phyloP scores from a whole-genome alignment of 2,329 filamentous ascomycete species.

The Pseudofabraea citricarpa region DNA sequence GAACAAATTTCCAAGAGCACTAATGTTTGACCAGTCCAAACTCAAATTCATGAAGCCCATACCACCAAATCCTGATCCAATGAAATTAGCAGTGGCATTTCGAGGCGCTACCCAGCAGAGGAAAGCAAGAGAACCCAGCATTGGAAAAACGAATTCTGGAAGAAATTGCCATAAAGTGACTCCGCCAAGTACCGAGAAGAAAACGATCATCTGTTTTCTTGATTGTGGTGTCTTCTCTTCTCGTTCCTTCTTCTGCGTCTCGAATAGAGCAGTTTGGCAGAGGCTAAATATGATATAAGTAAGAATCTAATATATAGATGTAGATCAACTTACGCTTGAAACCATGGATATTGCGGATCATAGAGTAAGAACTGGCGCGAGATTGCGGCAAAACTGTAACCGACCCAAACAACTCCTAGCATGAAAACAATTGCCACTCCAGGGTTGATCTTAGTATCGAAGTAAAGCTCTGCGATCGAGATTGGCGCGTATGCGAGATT shows the following conservation, averaged over 20 bases:
- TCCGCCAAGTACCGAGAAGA: conserved; percentile 47
- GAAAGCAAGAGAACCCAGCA: conserved; percentile 54
- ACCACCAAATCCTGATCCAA: conserved; percentile 55
- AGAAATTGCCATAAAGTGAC: conserved; percentile 58
- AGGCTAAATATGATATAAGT: conserved; percentile 20
- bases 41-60: conserved; percentile 58
- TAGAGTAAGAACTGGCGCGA: conserved; percentile 53
- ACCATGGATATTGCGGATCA: conserved; percentile 51
- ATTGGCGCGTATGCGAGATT: conserved; percentile 48
- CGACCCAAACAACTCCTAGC: conserved; percentile 52
- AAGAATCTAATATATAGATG: neutral
- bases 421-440: conserved; percentile 56
- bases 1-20: conserved; percentile 44
- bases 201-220: conserved; percentile 50
- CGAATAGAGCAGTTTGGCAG: conserved; percentile 53
- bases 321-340: conserved; percentile 32
- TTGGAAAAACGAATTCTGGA: conserved; percentile 55
- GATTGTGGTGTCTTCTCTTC: conserved; percentile 43
- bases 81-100: conserved; percentile 53
- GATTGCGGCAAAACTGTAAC: conserved; percentile 54
- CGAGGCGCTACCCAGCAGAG: conserved; percentile 59
- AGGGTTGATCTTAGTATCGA: conserved; percentile 44
- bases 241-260: conserved; percentile 48
- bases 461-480: conserved; percentile 52
- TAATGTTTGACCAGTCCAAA: conserved; percentile 57